Percentiles rank a stretch among this genome's conserved stretches.
Evolutionary conservation across 352 stramenopile species (phyloP).

Genomic region (Globisporangium viniferum): DNA sequence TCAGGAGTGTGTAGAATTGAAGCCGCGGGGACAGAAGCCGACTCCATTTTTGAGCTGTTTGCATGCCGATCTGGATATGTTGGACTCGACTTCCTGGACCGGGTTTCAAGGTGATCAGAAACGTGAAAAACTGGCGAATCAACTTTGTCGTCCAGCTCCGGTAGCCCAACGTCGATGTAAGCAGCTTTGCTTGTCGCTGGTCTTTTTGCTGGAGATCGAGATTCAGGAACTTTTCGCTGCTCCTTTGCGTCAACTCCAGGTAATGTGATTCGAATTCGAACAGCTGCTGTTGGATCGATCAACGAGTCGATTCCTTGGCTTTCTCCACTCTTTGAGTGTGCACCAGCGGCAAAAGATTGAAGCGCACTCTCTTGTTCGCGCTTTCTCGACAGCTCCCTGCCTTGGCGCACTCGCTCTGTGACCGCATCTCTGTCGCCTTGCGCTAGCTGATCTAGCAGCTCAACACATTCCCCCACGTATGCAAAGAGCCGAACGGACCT

Average conservation of each 20-base stretch:
- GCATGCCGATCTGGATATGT: background rate
- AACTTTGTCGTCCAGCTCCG: background rate
- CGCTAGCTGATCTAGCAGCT: conserved; percentile 29
- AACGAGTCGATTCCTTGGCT: background rate
- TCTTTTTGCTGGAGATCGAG: conserved; percentile 4
- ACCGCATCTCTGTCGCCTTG: conserved; percentile 20
- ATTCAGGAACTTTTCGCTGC: background rate
- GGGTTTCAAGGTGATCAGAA: background rate
- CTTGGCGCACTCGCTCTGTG: conserved; percentile 24
- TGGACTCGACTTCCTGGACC: background rate
- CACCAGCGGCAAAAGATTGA: background rate
- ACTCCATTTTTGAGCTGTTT: background rate
- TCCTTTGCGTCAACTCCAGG: conserved; percentile 24
- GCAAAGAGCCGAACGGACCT: conserved; percentile 30
- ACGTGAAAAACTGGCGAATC: background rate
- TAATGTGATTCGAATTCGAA: conserved; percentile 40
- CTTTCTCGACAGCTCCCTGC: conserved; percentile 24
- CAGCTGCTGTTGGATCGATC: conserved; percentile 13
- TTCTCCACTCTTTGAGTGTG: background rate
- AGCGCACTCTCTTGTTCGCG: conserved; percentile 9
- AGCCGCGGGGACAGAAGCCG: background rate
- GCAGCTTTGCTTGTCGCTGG: background rate
- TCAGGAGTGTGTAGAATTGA: conserved; percentile 8
- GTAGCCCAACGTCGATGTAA: background rate
- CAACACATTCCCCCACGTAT: conserved; percentile 27